Evolutionary conservation across 2,329 filamentous ascomycete species (phyloP).

Genomic region (Scedosporium dehoogii): DNA sequence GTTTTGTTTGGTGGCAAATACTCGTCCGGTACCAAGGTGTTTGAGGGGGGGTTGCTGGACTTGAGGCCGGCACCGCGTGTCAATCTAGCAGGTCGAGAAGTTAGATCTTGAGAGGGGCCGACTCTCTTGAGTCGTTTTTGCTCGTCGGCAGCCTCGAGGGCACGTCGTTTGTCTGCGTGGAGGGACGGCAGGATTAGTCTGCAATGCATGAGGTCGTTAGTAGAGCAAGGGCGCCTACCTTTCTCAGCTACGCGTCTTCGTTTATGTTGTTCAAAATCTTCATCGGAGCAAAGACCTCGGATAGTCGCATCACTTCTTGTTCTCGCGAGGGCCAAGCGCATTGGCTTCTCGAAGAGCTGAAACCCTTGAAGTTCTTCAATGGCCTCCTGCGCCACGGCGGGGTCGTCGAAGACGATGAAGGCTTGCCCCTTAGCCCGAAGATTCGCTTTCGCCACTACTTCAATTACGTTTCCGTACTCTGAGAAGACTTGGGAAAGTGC

Average conservation of each 20-base stretch:
- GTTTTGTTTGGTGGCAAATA: constrained; percentile 97
- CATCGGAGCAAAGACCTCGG: constrained; percentile 57
- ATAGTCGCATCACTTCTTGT: constrained; percentile 84
- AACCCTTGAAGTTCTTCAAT: constrained; percentile 89
- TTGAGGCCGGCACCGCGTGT: constrained; percentile 62
- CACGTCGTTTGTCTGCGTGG: constrained; percentile 24
- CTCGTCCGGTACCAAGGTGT: constrained; percentile 84
- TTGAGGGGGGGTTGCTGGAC: constrained; percentile 55
- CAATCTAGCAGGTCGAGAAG: constrained; percentile 47
- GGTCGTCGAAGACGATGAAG: constrained; percentile 79
- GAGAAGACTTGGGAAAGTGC: constrained; percentile 70
- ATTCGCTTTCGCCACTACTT: constrained; percentile 82
- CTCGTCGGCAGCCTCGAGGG: constrained; percentile 67
- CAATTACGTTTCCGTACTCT: constrained; percentile 77
- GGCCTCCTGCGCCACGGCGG: constrained; percentile 69
- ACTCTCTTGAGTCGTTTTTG: constrained; percentile 65
- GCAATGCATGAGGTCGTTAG: not conserved
- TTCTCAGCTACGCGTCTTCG: constrained; percentile 77
- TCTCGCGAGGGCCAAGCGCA: constrained; percentile 74
- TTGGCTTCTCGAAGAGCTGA: constrained; percentile 83
- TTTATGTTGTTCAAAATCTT: constrained; percentile 85
- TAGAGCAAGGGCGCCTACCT: constrained; percentile 41
- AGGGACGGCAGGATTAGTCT: not conserved
- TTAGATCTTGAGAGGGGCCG: constrained; percentile 35
- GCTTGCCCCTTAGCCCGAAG: constrained; percentile 90